phyloP scores from a whole-genome alignment of 306 rosid genomes.

The Corylus heterophylla region DNA sequence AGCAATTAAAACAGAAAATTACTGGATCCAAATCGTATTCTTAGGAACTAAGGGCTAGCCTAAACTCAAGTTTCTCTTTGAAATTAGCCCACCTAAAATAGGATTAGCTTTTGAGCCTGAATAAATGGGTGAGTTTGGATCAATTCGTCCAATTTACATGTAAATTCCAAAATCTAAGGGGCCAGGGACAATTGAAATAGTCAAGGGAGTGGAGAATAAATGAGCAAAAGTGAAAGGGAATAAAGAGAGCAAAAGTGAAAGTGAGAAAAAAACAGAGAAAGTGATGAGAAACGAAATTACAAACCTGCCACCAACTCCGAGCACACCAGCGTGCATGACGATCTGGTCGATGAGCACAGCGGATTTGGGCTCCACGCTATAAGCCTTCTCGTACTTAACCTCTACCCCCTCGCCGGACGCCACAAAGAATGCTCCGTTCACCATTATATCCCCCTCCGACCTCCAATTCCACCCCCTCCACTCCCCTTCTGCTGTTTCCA shows the following conservation, averaged over 20 bases:
- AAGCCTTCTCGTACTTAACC: conserved; percentile 58
- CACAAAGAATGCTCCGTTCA: conserved; percentile 78
- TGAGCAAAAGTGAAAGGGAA: neutral
- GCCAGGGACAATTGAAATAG: too few relatives aligned
- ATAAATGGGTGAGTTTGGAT: too few relatives aligned
- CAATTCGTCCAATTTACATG: too few relatives aligned
- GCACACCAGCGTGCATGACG: conserved; percentile 73
- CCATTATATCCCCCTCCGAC: conserved; percentile 78
- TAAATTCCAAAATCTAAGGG: too few relatives aligned
- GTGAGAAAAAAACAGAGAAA: neutral
- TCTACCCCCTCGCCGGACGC: conserved; percentile 54
- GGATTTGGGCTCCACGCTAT: conserved; percentile 70
- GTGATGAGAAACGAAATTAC: neutral
- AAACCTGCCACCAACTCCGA: conserved; percentile 79
- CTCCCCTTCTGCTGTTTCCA: conserved; percentile 48
- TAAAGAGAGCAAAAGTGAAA: neutral
- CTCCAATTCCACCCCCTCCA: conserved; percentile 90
- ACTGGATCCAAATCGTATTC: too few relatives aligned
- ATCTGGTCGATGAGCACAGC: conserved; percentile 60
- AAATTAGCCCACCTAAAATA: too few relatives aligned
- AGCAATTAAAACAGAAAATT: too few relatives aligned
- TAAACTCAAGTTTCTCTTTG: too few relatives aligned
- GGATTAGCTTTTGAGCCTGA: too few relatives aligned
- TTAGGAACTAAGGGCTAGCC: too few relatives aligned
- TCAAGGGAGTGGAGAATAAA: neutral